Evolutionary conservation across 352 stramenopile genomes (phyloP).

Genomic region (Globisporangium lucens): DNA sequence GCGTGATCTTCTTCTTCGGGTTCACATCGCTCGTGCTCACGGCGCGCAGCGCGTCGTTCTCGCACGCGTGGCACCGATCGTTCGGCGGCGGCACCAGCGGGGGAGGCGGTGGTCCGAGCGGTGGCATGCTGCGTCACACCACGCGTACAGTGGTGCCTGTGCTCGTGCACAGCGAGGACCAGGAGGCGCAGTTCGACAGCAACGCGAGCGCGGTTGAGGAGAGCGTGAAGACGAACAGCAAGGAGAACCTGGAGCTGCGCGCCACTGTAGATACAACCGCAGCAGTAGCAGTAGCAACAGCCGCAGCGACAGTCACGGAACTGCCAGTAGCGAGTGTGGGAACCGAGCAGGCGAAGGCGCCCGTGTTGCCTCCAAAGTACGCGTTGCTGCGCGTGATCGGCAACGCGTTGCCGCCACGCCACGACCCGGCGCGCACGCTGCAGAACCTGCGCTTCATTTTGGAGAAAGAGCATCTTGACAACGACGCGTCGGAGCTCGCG

Average conservation of each 20-base stretch:
- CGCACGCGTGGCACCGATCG: slow-evolving; percentile 10
- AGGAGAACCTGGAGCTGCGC: slow-evolving; percentile 2
- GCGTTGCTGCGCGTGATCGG: slow-evolving; percentile 41
- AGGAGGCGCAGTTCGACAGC: slow-evolving; percentile 13
- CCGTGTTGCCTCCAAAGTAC: slow-evolving; percentile 21
- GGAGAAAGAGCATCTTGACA: slow-evolving; percentile 44
- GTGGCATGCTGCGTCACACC: slow-evolving; percentile 8
- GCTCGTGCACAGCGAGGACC: slow-evolving; percentile 13
- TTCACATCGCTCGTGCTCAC: slow-evolving; percentile 17
- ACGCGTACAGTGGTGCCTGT: slow-evolving; percentile 18
- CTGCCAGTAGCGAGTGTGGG: not conserved
- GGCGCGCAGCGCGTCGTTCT: slow-evolving; percentile 14
- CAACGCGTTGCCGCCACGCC: slow-evolving; percentile 53
- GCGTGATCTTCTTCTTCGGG: slow-evolving; percentile 20
- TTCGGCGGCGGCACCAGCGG: not conserved
- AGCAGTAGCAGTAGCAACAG: not conserved
- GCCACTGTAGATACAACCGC: not conserved
- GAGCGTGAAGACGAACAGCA: not conserved
- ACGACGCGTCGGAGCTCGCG: slow-evolving; percentile 18
- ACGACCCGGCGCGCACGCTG: slow-evolving; percentile 36
- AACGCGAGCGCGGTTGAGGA: slow-evolving; percentile 9
- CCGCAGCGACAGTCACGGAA: not conserved
- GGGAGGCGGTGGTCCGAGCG: not conserved
- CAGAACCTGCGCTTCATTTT: slow-evolving; percentile 48
- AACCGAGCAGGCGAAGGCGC: not conserved